Evolutionary conservation across 148 eudicot species (phyloP).

Genomic region (Diospyros lotus): DNA sequence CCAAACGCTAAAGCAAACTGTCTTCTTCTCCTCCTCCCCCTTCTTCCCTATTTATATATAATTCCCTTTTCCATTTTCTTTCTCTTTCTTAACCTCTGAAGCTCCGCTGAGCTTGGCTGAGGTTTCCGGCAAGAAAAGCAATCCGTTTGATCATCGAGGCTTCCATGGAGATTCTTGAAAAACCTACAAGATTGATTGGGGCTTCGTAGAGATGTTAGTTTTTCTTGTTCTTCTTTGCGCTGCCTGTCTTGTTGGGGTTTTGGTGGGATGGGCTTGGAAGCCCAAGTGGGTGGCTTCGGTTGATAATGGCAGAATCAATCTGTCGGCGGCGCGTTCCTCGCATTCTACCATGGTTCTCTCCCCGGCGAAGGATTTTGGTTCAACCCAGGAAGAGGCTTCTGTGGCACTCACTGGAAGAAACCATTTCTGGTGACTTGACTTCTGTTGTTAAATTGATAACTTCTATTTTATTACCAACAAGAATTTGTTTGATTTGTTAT

Average conservation of each 20-base stretch:
- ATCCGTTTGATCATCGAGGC: constrained; percentile 27
- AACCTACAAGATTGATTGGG: constrained; percentile 40
- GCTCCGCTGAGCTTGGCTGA: constrained; percentile 29
- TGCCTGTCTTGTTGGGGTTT: constrained; percentile 70
- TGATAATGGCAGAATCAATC: constrained; percentile 35
- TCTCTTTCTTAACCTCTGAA: constrained; percentile 2
- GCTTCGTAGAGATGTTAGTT: constrained; percentile 43
- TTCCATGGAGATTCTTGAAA: constrained; percentile 38
- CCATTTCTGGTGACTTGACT: constrained; percentile 40
- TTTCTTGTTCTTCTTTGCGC: constrained; percentile 62
- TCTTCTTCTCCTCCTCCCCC: not conserved
- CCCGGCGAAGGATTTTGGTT: constrained; percentile 25
- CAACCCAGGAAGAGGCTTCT: constrained; percentile 20
- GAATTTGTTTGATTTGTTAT: not conserved
- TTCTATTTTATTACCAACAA: not conserved
- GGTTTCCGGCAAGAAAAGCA: too few relatives aligned
- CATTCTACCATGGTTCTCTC: constrained; percentile 17
- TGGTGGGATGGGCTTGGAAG: constrained; percentile 87
- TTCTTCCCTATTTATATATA: not conserved
- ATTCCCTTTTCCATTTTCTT: not conserved
- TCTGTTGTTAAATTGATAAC: too few relatives aligned
- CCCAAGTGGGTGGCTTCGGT: constrained; percentile 67
- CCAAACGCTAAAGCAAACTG: not conserved
- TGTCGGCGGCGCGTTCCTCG: constrained; percentile 33
- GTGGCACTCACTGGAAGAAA: constrained; percentile 15